A percentile compares a stretch with the other conserved stretches of the same genome.
phyloP scores from a whole-genome alignment of 768 basidiomycete species.

The Hericium coralloides region DNA sequence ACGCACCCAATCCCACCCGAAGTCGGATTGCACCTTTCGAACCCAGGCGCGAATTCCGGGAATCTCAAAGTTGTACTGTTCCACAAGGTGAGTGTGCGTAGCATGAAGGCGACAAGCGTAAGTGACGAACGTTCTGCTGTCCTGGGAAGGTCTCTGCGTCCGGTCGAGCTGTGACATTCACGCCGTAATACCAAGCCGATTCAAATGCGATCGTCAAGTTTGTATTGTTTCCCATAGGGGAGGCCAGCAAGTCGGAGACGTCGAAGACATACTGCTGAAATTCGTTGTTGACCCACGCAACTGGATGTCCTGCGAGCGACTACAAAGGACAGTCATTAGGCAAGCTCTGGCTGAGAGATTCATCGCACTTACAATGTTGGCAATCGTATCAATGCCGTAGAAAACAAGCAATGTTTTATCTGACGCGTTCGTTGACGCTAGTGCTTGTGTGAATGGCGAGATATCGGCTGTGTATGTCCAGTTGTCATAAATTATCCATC shows the following conservation, averaged over 20 bases:
- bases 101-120: background rate
- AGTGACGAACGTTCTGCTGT: constrained; percentile 20
- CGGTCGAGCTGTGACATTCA: constrained; percentile 41
- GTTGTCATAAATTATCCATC: constrained; percentile 47
- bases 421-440: constrained; percentile 12
- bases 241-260: constrained; percentile 32
- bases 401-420: constrained; percentile 38
- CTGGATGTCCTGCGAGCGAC: constrained; percentile 41
- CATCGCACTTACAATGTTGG: constrained; percentile 33
- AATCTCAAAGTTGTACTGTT: constrained; percentile 35
- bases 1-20: constrained; percentile 55
- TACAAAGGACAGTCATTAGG: constrained; percentile 11
- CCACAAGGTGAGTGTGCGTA: background rate
- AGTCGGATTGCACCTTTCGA: constrained; percentile 44
- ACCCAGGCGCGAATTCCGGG: constrained; percentile 39
- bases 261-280: constrained; percentile 48
- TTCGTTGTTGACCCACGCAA: constrained; percentile 52
- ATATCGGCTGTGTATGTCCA: constrained; percentile 54
- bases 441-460: constrained; percentile 29
- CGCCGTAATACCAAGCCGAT: constrained; percentile 43
- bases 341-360: background rate
- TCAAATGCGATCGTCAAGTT: constrained; percentile 45
- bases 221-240: constrained; percentile 24
- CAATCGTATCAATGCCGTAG: constrained; percentile 49
- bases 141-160: constrained; percentile 38